A percentile compares a stretch with the other conserved stretches of the same genome.
Conservation (phyloP, 306 rosid species). For the Vigna reflexopilosa region DNA sequence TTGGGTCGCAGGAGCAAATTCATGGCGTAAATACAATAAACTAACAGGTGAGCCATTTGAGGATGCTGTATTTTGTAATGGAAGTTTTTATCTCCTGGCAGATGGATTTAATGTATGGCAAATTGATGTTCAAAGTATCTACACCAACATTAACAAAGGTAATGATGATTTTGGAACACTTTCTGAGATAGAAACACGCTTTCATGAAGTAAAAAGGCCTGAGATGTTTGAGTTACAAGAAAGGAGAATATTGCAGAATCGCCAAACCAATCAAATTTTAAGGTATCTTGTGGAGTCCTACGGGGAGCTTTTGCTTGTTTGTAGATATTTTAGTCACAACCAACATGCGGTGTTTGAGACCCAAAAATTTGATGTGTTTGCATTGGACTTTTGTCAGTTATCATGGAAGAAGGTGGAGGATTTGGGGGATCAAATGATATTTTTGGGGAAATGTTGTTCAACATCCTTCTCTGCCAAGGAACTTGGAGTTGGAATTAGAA, state of each 20-base stretch:
- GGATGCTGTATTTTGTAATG: constrained; percentile 68
- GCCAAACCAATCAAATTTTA: constrained; percentile 36
- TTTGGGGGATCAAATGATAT: constrained; percentile 53
- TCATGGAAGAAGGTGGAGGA: constrained; percentile 59
- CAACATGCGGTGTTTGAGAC: constrained; percentile 53
- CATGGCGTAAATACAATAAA: constrained; percentile 53
- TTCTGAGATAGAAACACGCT: constrained; percentile 46
- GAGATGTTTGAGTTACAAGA: constrained; percentile 40
- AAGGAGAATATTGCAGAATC: not conserved
- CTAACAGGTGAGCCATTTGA: constrained; percentile 59
- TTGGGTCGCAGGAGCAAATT: constrained; percentile 53
- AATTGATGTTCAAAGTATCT: constrained; percentile 46
- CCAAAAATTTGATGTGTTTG: constrained; percentile 52
- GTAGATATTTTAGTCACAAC: constrained; percentile 52
- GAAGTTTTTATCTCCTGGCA: constrained; percentile 63
- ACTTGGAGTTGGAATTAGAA: constrained; percentile 51
- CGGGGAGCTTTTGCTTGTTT: constrained; percentile 64
- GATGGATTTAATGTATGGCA: constrained; percentile 49
- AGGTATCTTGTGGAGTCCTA: constrained; percentile 65
- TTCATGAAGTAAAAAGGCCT: constrained; percentile 50
- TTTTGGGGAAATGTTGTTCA: constrained; percentile 69
- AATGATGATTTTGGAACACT: constrained; percentile 19
- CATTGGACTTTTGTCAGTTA: constrained; percentile 44
- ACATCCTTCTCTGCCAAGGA: constrained; percentile 52
- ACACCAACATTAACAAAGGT: constrained; percentile 28